phyloP scores from a whole-genome alignment of 2,329 filamentous ascomycete genomes.

The Calonectria multiphialidica region DNA sequence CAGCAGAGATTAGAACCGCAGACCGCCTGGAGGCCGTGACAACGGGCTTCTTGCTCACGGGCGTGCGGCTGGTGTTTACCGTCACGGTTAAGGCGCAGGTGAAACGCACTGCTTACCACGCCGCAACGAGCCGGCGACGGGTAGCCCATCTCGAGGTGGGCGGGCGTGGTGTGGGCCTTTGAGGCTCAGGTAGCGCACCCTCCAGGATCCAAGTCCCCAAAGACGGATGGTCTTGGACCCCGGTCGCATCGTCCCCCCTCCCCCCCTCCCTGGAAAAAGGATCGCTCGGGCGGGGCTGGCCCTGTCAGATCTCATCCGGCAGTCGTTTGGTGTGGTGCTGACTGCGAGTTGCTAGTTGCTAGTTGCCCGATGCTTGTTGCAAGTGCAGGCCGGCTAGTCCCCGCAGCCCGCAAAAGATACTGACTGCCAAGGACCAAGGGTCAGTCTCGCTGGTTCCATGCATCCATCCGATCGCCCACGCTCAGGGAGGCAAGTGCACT shows the following conservation, averaged over 20 bases:
- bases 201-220: slow-evolving; percentile 2
- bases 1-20: background rate
- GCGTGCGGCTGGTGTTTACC: background rate
- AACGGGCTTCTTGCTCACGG: background rate
- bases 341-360: background rate
- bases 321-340: background rate
- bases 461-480: background rate
- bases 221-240: background rate
- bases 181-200: slow-evolving; percentile 1
- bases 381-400: background rate
- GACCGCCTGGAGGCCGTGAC: background rate
- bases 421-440: background rate
- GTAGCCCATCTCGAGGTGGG: slow-evolving; percentile 25
- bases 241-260: background rate
- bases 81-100: background rate
- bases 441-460: background rate
- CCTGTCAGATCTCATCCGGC: background rate
- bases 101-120: background rate
- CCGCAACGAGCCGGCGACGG: background rate
- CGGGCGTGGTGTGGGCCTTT: background rate
- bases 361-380: too few relatives aligned
- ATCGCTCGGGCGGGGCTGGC: background rate
- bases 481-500: background rate
- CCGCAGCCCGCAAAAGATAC: background rate
- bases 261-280: background rate